Evolutionary conservation across 768 basidiomycete species (phyloP), one percentile per base, ranked within the genome.

Genomic region (Amanita exitialis): DNA sequence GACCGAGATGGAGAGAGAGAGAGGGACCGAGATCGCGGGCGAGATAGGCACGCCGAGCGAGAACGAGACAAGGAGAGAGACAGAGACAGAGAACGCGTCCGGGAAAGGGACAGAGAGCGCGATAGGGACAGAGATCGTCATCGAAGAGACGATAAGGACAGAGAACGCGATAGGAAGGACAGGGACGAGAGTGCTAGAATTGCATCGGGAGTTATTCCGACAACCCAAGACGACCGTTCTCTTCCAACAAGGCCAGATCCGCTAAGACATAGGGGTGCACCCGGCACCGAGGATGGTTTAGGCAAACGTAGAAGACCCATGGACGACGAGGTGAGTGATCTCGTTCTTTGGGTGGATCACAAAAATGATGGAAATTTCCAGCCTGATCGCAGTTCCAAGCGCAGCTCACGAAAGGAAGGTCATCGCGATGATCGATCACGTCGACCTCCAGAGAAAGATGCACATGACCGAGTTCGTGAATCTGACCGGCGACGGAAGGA

Each of bases 371-470:
- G 49, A 15, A 21, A 44, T 37, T 52, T 45, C 53, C 61, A 89
- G 86, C 66, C 79, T 54, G 88, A 90, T 47, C 78, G 88, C 57
- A 74, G 75, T 30, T 76, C 82, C n/a, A 90, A 90, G 64, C 82
- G 88, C n/a, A 78, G 79, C 53, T 83, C 87, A 52, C 80, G 88
- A 44, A 86, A 86, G 61, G 86, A 89, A 2, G 66, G 77, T 27
- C 84, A 87, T 59, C 79, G 86, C 44, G 88, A 90, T 50, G 87
- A 90, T 35, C 75, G 86, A 32, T 69, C 68, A 55, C 79, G 86
- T 23, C 78, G 86, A 47, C 70, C 71, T 12, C 68, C 71, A 10
- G 87, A 88, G 39, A 86, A 86, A 62, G 86, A 88, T 42, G 63
- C 72, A 23, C 77, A 81, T 53, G 85, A 87, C 27, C 75, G 84